phyloP scores from a whole-genome alignment of 2,329 filamentous ascomycete species.

The Colletotrichum destructivum region DNA sequence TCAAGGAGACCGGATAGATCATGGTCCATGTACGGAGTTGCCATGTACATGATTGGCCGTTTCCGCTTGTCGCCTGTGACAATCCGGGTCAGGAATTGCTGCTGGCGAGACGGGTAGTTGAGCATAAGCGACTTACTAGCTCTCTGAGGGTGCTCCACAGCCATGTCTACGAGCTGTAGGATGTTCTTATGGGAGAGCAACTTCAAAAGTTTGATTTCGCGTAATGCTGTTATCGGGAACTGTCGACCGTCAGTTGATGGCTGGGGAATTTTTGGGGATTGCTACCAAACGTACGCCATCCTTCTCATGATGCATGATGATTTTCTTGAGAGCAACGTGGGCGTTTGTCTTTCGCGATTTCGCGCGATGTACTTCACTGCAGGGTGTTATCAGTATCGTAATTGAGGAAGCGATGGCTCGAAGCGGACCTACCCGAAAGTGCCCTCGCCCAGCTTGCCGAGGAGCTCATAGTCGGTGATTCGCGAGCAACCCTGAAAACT shows the following conservation, averaged over 20 bases:
- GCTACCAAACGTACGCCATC: slow-evolving; percentile 79
- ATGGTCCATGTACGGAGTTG: slow-evolving; percentile 98
- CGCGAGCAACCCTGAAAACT: slow-evolving; percentile 89
- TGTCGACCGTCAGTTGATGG: slow-evolving; percentile 51
- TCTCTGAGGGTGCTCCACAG: slow-evolving; percentile 82
- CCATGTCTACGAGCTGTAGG: slow-evolving; percentile 93
- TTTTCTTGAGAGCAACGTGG: slow-evolving; percentile 95
- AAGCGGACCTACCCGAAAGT: slow-evolving; percentile 82
- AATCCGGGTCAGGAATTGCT: slow-evolving; percentile 46
- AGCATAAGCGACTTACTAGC: slow-evolving; percentile 63
- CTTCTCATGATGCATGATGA: slow-evolving; percentile 99
- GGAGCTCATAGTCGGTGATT: slow-evolving; percentile 84
- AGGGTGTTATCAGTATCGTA: slow-evolving; percentile 12
- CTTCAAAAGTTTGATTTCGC: slow-evolving; percentile 98
- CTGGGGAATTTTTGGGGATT: background rate
- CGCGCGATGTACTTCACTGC: slow-evolving; percentile 91
- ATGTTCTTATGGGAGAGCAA: slow-evolving; percentile 93
- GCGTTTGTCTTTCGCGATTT: slow-evolving; percentile 81
- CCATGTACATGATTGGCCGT: slow-evolving; percentile 96
- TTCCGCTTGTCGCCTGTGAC: slow-evolving; percentile 80
- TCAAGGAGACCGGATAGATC: slow-evolving; percentile 97
- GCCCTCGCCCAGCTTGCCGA: slow-evolving; percentile 91
- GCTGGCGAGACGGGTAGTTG: slow-evolving; percentile 16
- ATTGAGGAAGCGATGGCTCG: background rate
- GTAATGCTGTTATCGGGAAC: slow-evolving; percentile 97